A percentile compares a stretch with the other conserved stretches of the same genome.
Evolutionary conservation across 78 protist species (phyloP).

Genomic region (Emiliania huxleyi): DNA sequence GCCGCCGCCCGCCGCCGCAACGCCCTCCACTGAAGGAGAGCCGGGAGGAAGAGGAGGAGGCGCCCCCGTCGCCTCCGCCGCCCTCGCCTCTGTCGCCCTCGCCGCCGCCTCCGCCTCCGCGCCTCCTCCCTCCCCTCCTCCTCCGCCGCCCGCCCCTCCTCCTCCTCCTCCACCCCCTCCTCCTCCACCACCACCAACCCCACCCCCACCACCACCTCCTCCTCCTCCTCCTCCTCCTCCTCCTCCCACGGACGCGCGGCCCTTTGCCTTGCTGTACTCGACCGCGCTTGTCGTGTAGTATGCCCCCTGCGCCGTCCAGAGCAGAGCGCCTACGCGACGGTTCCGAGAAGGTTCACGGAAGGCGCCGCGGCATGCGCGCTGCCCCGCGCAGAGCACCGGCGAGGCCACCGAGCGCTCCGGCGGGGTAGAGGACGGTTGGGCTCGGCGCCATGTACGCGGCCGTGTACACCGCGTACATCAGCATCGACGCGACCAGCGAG

Average conservation of each 20-base stretch:
- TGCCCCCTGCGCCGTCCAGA: not conserved
- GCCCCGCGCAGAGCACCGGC: not conserved
- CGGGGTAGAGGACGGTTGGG: not conserved
- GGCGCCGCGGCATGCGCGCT: too few species aligned
- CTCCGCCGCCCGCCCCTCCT: too few species aligned
- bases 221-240: not conserved
- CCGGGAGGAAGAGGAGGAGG: too few species aligned
- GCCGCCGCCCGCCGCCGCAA: too few species aligned
- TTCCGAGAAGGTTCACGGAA: too few species aligned
- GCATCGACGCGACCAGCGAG: not conserved
- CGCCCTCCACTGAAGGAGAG: too few species aligned
- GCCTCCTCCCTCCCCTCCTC: too few species aligned
- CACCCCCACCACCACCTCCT: not conserved
- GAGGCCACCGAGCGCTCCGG: not conserved
- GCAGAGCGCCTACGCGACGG: too few species aligned
- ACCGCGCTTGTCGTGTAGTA: not conserved
- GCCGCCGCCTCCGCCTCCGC: too few species aligned
- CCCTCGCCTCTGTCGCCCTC: too few species aligned
- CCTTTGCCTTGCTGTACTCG: not conserved
- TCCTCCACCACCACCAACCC: not conserved
- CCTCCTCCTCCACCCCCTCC: not conserved
- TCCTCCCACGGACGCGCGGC: not conserved
- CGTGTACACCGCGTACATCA: not conserved
- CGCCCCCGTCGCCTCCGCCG: too few species aligned
- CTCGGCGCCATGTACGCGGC: not conserved